Percentiles rank a stretch among this genome's conserved stretches.
Evolutionary conservation across 2,329 filamentous ascomycete genomes (phyloP).

Genomic region (Ophiostoma triangulosporum): DNA sequence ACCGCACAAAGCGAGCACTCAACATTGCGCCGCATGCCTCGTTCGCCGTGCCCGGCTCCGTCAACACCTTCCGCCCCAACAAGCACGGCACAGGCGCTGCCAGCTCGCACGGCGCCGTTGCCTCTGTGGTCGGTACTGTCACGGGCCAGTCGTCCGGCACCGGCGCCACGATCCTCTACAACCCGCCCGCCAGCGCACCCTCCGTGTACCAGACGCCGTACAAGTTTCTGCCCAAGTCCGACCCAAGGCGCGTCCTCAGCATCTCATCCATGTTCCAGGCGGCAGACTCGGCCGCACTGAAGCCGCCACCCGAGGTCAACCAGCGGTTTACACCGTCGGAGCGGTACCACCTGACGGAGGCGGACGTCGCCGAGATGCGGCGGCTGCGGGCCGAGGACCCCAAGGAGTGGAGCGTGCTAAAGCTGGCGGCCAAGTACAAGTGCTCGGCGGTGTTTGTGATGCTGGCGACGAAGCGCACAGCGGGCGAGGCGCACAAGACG

Average conservation of each 20-base stretch:
- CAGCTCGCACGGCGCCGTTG: background rate
- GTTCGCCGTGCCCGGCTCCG: slow-evolving; percentile 25
- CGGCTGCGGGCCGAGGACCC: slow-evolving; percentile 40
- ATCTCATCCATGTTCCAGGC: slow-evolving; percentile 28
- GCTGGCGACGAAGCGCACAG: slow-evolving; percentile 39
- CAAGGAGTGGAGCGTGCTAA: slow-evolving; percentile 37
- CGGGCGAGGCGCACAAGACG: slow-evolving; percentile 29
- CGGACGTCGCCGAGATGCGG: slow-evolving; percentile 48
- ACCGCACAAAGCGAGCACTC: slow-evolving; percentile 42
- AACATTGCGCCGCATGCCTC: slow-evolving; percentile 48
- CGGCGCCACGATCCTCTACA: slow-evolving; percentile 33
- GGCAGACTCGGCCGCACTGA: slow-evolving; percentile 13
- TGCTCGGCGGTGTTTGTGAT: slow-evolving; percentile 45
- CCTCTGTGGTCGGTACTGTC: background rate
- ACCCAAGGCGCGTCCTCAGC: slow-evolving; percentile 39
- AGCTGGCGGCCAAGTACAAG: slow-evolving; percentile 39
- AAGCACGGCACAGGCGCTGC: slow-evolving; percentile 1
- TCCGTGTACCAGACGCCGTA: slow-evolving; percentile 52
- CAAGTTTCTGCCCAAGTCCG: slow-evolving; percentile 47
- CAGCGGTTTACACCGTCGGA: slow-evolving; percentile 1
- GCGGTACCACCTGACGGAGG: slow-evolving; percentile 37
- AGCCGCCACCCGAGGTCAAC: slow-evolving; percentile 1
- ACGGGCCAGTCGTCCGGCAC: slow-evolving; percentile 8
- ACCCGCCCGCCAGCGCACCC: slow-evolving; percentile 32
- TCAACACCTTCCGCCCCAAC: slow-evolving; percentile 15